A percentile compares a stretch with the other conserved stretches of the same genome.
Evolutionary conservation across 345 rosid genomes (phyloP).

Genomic region (Angophora floribunda): DNA sequence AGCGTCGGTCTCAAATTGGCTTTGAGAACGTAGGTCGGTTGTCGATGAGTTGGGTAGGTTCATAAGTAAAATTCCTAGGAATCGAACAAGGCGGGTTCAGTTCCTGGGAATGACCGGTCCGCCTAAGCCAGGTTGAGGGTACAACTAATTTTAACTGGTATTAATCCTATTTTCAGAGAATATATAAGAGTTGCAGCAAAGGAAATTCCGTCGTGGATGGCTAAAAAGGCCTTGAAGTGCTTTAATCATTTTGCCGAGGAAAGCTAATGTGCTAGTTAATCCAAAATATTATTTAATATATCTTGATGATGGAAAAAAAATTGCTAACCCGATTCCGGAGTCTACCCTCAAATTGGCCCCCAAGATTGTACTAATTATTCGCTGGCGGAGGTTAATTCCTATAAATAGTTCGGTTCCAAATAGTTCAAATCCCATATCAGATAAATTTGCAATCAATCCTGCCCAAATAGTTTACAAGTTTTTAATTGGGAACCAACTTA

Average conservation of each 20-base stretch:
- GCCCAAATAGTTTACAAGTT: background rate
- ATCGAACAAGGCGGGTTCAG: background rate
- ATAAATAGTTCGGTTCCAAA: background rate
- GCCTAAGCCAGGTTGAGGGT: background rate
- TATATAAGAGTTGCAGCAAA: background rate
- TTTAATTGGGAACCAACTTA: background rate
- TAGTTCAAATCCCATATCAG: background rate
- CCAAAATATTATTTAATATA: background rate
- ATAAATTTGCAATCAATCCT: background rate
- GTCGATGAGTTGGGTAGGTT: background rate
- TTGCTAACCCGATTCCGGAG: background rate
- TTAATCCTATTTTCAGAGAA: background rate
- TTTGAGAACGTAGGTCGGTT: background rate
- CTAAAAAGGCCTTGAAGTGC: background rate
- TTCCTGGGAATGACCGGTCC: background rate
- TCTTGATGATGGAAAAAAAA: background rate
- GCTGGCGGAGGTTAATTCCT: background rate
- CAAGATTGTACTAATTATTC: background rate
- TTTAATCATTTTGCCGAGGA: background rate
- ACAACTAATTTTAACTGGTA: background rate
- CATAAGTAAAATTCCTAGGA: background rate
- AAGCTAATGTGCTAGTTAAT: background rate
- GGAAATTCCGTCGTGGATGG: background rate
- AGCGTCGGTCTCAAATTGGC: fast-evolving
- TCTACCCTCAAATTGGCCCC: background rate